Conservation (phyloP, 2,329 filamentous ascomycete genomes). For the Xylaria sp. region DNA sequence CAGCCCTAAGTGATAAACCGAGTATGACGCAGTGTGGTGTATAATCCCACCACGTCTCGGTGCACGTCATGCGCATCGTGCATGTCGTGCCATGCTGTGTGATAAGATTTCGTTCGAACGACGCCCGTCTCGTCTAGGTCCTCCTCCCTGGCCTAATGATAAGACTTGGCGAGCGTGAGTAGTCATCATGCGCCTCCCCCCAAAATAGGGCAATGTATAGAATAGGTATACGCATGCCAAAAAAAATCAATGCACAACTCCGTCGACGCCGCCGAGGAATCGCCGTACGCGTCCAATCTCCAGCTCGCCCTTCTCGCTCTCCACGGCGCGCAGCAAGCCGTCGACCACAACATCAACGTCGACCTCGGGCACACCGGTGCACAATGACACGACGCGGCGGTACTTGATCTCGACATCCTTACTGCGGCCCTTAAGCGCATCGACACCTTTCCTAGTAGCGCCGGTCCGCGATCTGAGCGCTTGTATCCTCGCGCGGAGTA, state of each 20-base stretch:
- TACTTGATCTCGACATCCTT: constrained; percentile 87
- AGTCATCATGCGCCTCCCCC: not conserved
- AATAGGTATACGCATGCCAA: too few relatives aligned
- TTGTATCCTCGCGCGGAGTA: constrained; percentile 68
- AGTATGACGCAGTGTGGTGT: too few relatives aligned
- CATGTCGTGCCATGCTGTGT: too few relatives aligned
- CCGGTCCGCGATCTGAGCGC: constrained; percentile 73
- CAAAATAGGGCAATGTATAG: constrained; percentile 32
- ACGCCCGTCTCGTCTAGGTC: too few relatives aligned
- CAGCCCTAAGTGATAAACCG: too few relatives aligned
- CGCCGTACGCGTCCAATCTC: constrained; percentile 77
- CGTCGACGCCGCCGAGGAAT: constrained; percentile 79
- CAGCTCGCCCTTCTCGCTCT: constrained; percentile 78
- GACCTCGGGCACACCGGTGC: constrained; percentile 76
- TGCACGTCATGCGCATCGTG: too few relatives aligned
- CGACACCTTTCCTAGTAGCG: constrained; percentile 67
- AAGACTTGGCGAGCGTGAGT: too few relatives aligned
- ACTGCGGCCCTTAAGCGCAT: constrained; percentile 74
- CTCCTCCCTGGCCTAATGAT: too few relatives aligned
- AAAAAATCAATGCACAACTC: constrained; percentile 50
- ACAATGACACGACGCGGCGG: constrained; percentile 82
- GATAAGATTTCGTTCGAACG: too few relatives aligned
- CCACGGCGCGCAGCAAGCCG: constrained; percentile 80
- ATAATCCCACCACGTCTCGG: too few relatives aligned
- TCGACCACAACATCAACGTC: constrained; percentile 82